Conservation (phyloP, 2,329 filamentous ascomycete species). For the Fusarium acutatum region DNA sequence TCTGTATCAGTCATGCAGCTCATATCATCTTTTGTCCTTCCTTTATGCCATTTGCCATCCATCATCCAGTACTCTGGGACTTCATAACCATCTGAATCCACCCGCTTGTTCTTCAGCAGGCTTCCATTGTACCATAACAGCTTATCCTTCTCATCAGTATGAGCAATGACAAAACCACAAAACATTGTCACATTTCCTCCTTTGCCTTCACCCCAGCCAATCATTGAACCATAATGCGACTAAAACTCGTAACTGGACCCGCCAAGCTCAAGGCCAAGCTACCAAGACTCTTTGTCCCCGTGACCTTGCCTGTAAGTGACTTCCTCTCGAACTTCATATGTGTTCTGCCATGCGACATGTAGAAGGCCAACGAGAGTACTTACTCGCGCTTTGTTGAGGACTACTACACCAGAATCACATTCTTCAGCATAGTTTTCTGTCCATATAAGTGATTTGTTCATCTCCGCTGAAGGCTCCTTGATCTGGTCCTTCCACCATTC, state of each 20-base stretch:
- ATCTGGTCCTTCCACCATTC: conserved; percentile 50
- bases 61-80: conserved; percentile 51
- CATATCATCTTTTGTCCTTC: conserved; percentile 42
- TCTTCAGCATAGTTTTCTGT: conserved; percentile 52
- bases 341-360: conserved; percentile 55
- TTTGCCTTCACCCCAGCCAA: conserved; percentile 44
- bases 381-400: conserved; percentile 50
- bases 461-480: conserved; percentile 42
- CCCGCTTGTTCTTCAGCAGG: conserved; percentile 50
- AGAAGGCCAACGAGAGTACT: conserved; percentile 49
- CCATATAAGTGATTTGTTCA: conserved; percentile 48
- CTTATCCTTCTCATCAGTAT: conserved; percentile 47
- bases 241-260: conserved; percentile 51
- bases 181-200: conserved; percentile 23
- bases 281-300: conserved; percentile 57
- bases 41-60: conserved; percentile 49
- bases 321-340: conserved; percentile 47
- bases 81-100: conserved; percentile 40
- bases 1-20: conserved; percentile 47
- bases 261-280: conserved; percentile 53
- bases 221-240: conserved; percentile 50
- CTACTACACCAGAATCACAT: conserved; percentile 52
- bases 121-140: conserved; percentile 55
- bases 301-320: conserved; percentile 51
- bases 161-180: conserved; percentile 53